These are phyloP conservation scores for Aphanomyces euteiches DNA, from an alignment of 352 stramenopile species.

Conservation along the genomic window DNA sequence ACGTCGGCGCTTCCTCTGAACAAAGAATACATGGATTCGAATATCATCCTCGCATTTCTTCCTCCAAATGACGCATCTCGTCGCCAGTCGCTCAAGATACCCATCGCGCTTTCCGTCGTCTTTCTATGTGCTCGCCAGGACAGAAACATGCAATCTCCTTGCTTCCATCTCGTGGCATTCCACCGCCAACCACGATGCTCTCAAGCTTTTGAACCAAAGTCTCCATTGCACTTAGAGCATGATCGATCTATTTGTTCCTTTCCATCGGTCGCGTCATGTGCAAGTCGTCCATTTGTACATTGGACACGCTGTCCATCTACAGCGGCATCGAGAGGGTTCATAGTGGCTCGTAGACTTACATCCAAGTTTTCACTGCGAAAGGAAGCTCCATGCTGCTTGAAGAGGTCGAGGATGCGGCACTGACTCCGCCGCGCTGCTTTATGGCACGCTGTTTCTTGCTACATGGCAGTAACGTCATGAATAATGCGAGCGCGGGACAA, in stretches of 20 bases:
- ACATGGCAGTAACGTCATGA: constrained; percentile 32
- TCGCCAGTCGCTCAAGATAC: too few species aligned
- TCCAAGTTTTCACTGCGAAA: constrained; percentile 59
- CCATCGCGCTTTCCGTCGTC: too few species aligned
- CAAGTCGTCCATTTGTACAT: constrained; percentile 23
- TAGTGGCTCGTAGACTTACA: constrained; percentile 31
- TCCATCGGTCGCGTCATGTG: constrained; percentile 24
- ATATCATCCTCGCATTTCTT: too few species aligned
- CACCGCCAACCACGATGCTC: too few species aligned
- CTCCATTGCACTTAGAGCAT: too few species aligned
- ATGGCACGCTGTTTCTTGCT: constrained; percentile 54
- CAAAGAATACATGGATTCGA: too few species aligned
- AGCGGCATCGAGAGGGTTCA: neutral
- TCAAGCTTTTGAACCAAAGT: too few species aligned
- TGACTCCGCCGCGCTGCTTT: constrained; percentile 57
- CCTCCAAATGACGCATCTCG: too few species aligned
- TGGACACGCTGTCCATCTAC: constrained; percentile 20
- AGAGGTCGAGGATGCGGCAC: constrained; percentile 41
- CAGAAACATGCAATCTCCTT: too few species aligned
- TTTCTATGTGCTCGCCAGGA: too few species aligned
- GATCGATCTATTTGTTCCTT: neutral
- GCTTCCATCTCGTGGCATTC: too few species aligned
- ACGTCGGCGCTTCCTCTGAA: too few species aligned
- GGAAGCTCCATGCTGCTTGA: constrained; percentile 38
- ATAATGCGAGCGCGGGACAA: constrained; percentile 35